phyloP scores from a whole-genome alignment of 177 flowering plant species.

The Vitis hybrid region DNA sequence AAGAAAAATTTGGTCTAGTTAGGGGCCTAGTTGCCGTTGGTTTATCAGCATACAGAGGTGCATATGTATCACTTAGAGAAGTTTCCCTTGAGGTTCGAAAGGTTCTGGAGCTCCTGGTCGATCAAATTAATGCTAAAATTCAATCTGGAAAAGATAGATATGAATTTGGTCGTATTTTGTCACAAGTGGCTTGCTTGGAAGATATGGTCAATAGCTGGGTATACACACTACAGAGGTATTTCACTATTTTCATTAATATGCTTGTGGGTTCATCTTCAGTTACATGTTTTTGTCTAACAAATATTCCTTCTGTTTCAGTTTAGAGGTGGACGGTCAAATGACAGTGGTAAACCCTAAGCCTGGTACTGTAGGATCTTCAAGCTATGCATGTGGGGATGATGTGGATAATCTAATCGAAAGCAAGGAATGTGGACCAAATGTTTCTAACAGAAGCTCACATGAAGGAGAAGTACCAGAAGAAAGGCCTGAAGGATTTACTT shows the following conservation, averaged over 20 bases:
- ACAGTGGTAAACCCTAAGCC: constrained; percentile 21
- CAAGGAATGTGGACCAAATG: constrained; percentile 22
- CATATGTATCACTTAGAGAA: constrained; percentile 68
- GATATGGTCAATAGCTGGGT: constrained; percentile 90
- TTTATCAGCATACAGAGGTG: constrained; percentile 82
- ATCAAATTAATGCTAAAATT: constrained; percentile 55
- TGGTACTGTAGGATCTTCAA: constrained; percentile 12
- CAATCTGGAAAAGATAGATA: constrained; percentile 69
- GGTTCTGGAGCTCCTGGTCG: constrained; percentile 79
- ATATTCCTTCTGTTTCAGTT: constrained; percentile 47
- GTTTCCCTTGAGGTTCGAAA: constrained; percentile 72
- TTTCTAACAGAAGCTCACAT: constrained; percentile 11
- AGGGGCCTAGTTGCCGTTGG: constrained; percentile 93
- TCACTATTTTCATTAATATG: background rate
- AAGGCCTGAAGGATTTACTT: constrained; percentile 8
- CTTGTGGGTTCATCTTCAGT: background rate
- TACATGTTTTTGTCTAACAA: constrained; percentile 14
- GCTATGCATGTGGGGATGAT: constrained; percentile 8
- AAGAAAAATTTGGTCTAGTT: constrained; percentile 56
- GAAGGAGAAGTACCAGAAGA: constrained; percentile 23
- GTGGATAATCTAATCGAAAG: constrained; percentile 17
- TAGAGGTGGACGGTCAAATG: constrained; percentile 48
- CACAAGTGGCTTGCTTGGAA: constrained; percentile 95
- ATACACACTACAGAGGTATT: constrained; percentile 67
- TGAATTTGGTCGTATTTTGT: constrained; percentile 66